These are phyloP conservation scores for Penicillium sp. DNA, from an alignment of 2,329 filamentous ascomycete genomes.

Conservation along the genomic window DNA sequence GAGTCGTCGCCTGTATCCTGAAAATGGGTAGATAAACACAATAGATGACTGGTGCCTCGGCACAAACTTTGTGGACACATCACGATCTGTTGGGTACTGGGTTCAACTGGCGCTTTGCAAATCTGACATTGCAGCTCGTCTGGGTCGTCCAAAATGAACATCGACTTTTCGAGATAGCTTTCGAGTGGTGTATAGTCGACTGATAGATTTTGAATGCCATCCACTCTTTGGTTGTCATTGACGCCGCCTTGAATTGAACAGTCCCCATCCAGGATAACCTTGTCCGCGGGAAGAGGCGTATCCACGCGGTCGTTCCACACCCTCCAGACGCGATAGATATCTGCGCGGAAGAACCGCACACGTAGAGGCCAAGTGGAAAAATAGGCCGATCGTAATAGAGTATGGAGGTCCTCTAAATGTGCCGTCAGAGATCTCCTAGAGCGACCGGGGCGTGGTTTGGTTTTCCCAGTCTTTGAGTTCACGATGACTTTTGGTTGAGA, in stretches of 20 bases:
- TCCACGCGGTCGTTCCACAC: conserved; percentile 54
- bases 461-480: conserved; percentile 41
- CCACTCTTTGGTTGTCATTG: conserved; percentile 29
- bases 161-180: conserved; percentile 53
- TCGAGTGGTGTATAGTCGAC: conserved; percentile 54
- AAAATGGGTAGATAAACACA: conserved; percentile 56
- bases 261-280: conserved; percentile 55
- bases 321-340: conserved; percentile 69
- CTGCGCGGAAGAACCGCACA: conserved; percentile 72
- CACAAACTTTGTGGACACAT: conserved; percentile 55
- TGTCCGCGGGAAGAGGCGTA: conserved; percentile 52
- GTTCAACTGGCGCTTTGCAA: conserved; percentile 45
- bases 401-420: conserved; percentile 75
- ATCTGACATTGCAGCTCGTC: conserved; percentile 47
- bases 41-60: conserved; percentile 52
- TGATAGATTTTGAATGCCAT: conserved; percentile 49
- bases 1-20: conserved; percentile 42
- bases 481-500: conserved; percentile 29
- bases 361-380: conserved; percentile 81
- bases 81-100: conserved; percentile 44
- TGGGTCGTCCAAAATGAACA: conserved; percentile 41
- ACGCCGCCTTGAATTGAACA: conserved; percentile 9
- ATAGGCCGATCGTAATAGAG: conserved; percentile 74
- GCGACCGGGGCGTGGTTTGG: conserved; percentile 39
- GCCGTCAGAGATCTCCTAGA: conserved; percentile 64